Base-by-base conservation (phyloP, 1,284 basidiomycete genomes). In the Neotropicomus parvogracilis region DNA sequence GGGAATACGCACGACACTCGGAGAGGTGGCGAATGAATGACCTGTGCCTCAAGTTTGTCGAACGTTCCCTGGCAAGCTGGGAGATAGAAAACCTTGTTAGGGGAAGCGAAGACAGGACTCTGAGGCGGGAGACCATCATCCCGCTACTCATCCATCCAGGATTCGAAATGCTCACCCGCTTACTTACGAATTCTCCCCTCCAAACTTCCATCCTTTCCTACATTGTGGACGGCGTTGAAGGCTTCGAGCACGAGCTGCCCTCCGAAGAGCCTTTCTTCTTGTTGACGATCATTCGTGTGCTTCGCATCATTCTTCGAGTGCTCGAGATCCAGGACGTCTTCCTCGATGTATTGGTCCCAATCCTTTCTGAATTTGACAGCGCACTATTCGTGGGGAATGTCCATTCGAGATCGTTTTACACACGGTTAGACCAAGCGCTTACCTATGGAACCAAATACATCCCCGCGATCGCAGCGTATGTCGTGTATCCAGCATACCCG, bases 11-110 rank as follows among this genome's bases (percentile, higher is more conserved):
- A 6, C 75, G 79, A 37, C 80, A 82, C 8, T 80, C 79, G 8
- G 92, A 98, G 60, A 74, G 88, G 54, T 98, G 92, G 92, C 78
- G 83, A 56, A 85, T 92, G 62, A 88, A 92, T 32, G 90, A 95
- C 50, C 73, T 87, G 0, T 90, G 88, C 48, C 72, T 98, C 37
- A 83, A 81, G 49, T 97, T 93, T 64, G 75, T 97, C 43, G 93
- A 97, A 59, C 81, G 86, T 32, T 83, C 84, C 19, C 69, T 98
- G 27, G 85, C 85, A 0, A 83, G 83, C 50, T 95, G 89, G 67
- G 85, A 94, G 60, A 71, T 97, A 43, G 84, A 88, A 60, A 73
- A 73, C 9, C 68, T 89, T 4, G 69, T 85, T 26, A 66, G 73
- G 4, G 65, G 70, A 17, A 65, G 72, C 2, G 81, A 85, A 49